Percentiles rank a stretch among this genome's conserved stretches.
These are phyloP conservation scores for Wickerhamomyces chambardii DNA, from an alignment of 805 yeast genomes.

Conservation along the genomic window DNA sequence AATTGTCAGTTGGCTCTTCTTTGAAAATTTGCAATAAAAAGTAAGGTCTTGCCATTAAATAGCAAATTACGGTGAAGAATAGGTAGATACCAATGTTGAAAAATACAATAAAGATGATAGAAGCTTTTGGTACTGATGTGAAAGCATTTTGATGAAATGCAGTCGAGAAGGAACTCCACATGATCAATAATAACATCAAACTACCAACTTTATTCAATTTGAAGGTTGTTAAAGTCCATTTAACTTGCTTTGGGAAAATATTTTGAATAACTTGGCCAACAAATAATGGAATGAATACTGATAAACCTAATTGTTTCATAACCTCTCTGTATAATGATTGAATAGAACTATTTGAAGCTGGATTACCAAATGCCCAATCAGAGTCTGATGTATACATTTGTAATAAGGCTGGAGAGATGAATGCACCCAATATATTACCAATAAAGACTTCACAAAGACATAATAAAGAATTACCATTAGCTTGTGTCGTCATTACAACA, in stretches of 20 bases:
- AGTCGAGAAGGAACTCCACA: constrained; percentile 76
- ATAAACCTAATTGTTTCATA: constrained; percentile 80
- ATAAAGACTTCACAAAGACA: constrained; percentile 80
- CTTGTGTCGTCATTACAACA: constrained; percentile 84
- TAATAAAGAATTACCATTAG: constrained; percentile 74
- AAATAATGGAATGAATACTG: constrained; percentile 76
- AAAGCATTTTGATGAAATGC: constrained; percentile 83
- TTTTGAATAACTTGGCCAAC: constrained; percentile 85
- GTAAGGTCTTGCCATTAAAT: constrained; percentile 48
- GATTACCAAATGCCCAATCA: constrained; percentile 73
- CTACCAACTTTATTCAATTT: constrained; percentile 67
- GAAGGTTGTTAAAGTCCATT: constrained; percentile 49
- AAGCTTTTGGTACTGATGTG: constrained; percentile 53
- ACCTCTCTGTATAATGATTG: constrained; percentile 58
- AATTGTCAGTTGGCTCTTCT: constrained; percentile 34
- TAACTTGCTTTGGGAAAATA: constrained; percentile 53
- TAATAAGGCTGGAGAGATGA: constrained; percentile 76
- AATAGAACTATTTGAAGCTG: constrained; percentile 49
- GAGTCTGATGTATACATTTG: constrained; percentile 55
- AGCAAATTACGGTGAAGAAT: constrained; percentile 64
- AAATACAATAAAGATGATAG: constrained; percentile 71
- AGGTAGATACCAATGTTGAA: constrained; percentile 76
- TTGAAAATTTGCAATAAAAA: constrained; percentile 35
- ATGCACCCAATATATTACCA: constrained; percentile 81
- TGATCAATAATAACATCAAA: constrained; percentile 67